These are phyloP conservation scores for Botrytis byssoidea DNA, from an alignment of 2,329 filamentous ascomycete species.

Conservation along the genomic window DNA sequence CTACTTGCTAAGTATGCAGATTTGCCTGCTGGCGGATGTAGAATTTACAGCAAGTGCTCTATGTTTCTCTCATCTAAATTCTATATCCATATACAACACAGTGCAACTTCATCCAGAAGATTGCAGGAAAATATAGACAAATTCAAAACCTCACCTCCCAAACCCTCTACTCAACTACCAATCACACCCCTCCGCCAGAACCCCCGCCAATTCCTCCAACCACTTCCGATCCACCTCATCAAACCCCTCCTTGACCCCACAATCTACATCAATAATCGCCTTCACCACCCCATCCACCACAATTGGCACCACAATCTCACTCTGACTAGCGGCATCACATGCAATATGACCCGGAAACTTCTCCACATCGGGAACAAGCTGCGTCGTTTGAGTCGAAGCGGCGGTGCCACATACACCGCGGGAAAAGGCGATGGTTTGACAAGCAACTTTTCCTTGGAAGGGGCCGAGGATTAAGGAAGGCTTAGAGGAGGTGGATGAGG, in stretches of 20 bases:
- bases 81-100: background rate
- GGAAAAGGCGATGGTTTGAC: constrained; percentile 72
- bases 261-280: constrained; percentile 80
- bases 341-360: constrained; percentile 78
- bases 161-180: constrained; percentile 48
- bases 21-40: background rate
- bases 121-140: background rate
- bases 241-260: constrained; percentile 64
- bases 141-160: background rate
- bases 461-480: constrained; percentile 71
- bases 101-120: background rate
- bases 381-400: constrained; percentile 58
- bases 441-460: constrained; percentile 78
- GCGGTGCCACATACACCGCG: constrained; percentile 75
- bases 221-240: constrained; percentile 63
- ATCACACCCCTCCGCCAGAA: constrained; percentile 62
- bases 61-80: background rate
- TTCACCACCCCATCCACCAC: constrained; percentile 50
- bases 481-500: constrained; percentile 41
- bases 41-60: background rate
- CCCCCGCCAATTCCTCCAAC: constrained; percentile 63
- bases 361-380: constrained; percentile 69
- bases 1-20: background rate
- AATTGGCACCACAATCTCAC: constrained; percentile 81
- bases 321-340: constrained; percentile 72